Evolutionary conservation across 2,329 filamentous ascomycete species (phyloP), one percentile per base, ranked within the genome.

Genomic region (Cyphellophora europaea): DNA sequence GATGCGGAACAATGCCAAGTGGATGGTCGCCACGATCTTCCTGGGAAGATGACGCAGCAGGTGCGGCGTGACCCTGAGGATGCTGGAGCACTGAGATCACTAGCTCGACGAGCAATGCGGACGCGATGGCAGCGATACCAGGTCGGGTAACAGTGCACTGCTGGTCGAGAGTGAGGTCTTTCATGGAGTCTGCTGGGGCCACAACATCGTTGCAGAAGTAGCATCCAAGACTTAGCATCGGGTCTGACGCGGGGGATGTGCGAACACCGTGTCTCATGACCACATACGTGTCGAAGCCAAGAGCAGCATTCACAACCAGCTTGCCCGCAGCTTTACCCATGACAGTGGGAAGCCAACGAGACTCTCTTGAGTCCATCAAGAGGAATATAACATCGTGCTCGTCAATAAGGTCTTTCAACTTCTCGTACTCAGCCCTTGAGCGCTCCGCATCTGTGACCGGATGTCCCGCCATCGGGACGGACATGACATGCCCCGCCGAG

Each of bases 201-300:
- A 96, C 89, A 16, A 98, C 89, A 56, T 98, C 91, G 52, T 93
- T 96, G 63, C 91, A 98, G 60, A 96, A 98, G 57, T 98, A 98
- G 61, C 91, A 98, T 6, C 91, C 91, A 16, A 96, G 68, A 84
- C 77, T 18, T 30, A n/a, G 16, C 23, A 29, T 12, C 17, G 21
- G 6, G n/a, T 15, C 27, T 5, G 11, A 33, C 11, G 21, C 21
- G 8, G 15, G 14, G 18, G 13, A 10, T 15, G 11, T 23, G 47
- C 76, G 72, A 5, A 85, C 69, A 2, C 91, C 91, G 57, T 98
- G 91, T 37, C 91, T 77, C 91, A 98, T 96, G 21, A 94, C 87
- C 2, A 98, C 87, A 51, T 85, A 98, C 0, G 87, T 91, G 59
- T 98, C 91, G 53, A 98, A 98, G 0, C 91, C 91, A 3, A 98